Evolutionary conservation across 805 yeast species (phyloP).

Genomic region (Tetrapisispora fleetii): DNA sequence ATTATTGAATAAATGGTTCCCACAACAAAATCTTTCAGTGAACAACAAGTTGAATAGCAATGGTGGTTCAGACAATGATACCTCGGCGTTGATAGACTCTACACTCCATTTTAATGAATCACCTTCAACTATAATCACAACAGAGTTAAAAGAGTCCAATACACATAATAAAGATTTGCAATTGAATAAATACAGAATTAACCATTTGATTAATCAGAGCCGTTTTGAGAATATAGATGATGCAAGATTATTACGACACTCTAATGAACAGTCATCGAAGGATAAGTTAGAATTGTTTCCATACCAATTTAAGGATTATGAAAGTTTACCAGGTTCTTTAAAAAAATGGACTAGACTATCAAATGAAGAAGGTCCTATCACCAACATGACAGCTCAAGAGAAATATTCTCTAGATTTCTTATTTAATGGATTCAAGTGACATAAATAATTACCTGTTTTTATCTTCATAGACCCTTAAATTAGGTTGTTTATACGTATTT

Average conservation of each 20-base stretch:
- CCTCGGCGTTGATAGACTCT: not conserved
- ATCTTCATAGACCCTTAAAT: too few relatives aligned
- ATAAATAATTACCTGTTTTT: too few relatives aligned
- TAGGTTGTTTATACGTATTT: not conserved
- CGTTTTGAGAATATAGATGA: not conserved
- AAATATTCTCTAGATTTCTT: slow-evolving; percentile 13
- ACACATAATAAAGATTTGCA: not conserved
- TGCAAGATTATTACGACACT: not conserved
- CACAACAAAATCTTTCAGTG: not conserved
- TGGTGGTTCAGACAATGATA: not conserved
- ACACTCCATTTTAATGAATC: not conserved
- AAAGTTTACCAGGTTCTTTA: not conserved
- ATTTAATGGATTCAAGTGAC: slow-evolving; percentile 19
- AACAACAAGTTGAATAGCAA: too few relatives aligned
- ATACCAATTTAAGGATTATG: not conserved
- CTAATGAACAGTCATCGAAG: not conserved
- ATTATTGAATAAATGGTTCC: not conserved
- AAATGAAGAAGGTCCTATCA: not conserved
- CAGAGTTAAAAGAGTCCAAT: not conserved
- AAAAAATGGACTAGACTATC: not conserved
- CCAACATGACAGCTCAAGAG: not conserved
- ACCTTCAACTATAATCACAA: not conserved
- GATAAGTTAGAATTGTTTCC: not conserved
- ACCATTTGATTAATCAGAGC: not conserved
- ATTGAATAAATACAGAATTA: not conserved